Evolutionary conservation across 768 basidiomycete genomes (phyloP), one percentile per base, ranked within the genome.

Genomic region (Suillus americanus): DNA sequence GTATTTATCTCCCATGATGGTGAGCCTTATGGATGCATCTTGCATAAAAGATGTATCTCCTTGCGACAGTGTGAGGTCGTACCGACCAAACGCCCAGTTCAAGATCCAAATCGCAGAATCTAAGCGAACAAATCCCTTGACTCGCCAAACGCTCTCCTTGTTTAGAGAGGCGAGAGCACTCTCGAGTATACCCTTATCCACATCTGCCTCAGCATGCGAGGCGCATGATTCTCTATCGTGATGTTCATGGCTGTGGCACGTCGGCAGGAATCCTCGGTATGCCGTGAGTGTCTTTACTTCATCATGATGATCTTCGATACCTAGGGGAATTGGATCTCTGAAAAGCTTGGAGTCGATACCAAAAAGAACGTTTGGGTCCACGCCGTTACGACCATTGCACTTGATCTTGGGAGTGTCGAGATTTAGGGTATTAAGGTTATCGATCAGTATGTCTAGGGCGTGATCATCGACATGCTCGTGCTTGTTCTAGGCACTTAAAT

Each of bases 81-180:
- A 89, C 46, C 95, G 85, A 16, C 93, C 93, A 78, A 97, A 98
- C 8, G 95, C 95, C 94, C 94, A 98, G 73, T 98, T 98, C 64
- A 97, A 70, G 65, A 95, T 90, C 72, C 82, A 74, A 67, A 77
- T 69, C 9, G 78, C 75, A 3, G 71, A 67, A 30, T 68, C 68
- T 7, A 92, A 73, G 45, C 83, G 83, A 28, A 96, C 81, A 70
- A 95, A 94, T 20, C 95, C 96, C 72, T 98, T 98, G 40, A 96
- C 89, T 67, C 91, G 78, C 86, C 90, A 95, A 10, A 93, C 79
- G 1, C 78, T 75, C 71, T 94, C 92, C 67, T 89, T 91, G 25
- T 87, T 82, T 12, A 94, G 74, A 7, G 66, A 65, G 3, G 65
- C 71, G 2, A 95, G 81, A 7, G 87, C 86, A 3, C 71, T 71